Percentiles rank a stretch among this genome's conserved stretches.
Evolutionary conservation across 768 basidiomycete genomes (phyloP).

Genomic region (Boletus huronensis): DNA sequence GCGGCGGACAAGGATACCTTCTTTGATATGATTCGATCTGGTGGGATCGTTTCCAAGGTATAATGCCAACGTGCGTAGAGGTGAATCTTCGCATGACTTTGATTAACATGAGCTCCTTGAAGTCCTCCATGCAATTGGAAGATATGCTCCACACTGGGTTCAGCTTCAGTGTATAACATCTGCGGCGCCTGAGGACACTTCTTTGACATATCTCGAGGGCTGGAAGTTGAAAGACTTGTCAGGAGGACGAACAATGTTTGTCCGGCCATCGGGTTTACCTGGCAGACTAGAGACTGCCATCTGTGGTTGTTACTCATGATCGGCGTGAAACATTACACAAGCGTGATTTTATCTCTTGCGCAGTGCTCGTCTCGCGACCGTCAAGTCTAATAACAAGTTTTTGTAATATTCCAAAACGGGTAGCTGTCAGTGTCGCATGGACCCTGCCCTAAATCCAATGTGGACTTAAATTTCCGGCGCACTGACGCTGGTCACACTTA

Average conservation of each 20-base stretch:
- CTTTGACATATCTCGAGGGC: background rate
- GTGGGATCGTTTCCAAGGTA: constrained; percentile 71
- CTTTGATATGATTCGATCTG: constrained; percentile 79
- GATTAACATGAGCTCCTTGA: background rate
- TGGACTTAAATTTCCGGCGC: constrained; percentile 32
- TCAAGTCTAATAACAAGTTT: background rate
- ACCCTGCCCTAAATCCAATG: constrained; percentile 39
- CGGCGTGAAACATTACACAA: background rate
- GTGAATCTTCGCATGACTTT: background rate
- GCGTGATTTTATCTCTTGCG: background rate
- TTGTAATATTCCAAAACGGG: constrained; percentile 8
- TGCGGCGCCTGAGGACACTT: background rate
- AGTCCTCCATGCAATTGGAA: background rate
- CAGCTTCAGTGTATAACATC: background rate
- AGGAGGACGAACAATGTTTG: background rate
- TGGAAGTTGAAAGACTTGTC: background rate
- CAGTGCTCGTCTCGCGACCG: too few species aligned
- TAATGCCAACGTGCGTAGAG: constrained; percentile 25
- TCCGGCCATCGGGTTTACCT: background rate
- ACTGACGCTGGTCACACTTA: constrained; percentile 20
- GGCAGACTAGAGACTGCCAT: background rate
- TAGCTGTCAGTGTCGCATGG: background rate
- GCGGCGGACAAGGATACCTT: constrained; percentile 69
- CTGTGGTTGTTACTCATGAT: too few species aligned
- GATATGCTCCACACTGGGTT: background rate